Conservation (phyloP, 2,329 filamentous ascomycete genomes). For the Colletotrichum costaricense region DNA sequence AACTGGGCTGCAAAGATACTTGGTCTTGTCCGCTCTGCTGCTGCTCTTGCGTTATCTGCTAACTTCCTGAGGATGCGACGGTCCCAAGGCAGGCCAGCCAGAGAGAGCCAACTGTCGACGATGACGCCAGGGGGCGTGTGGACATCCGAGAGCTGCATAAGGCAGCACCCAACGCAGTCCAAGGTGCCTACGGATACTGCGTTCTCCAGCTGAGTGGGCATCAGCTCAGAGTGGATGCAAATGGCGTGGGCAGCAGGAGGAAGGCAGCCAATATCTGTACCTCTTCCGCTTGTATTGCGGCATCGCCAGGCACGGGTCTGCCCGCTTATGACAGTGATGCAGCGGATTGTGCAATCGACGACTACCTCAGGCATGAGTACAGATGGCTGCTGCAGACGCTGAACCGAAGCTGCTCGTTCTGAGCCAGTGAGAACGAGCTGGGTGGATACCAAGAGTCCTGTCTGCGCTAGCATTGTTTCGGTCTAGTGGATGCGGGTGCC, state of each 20-base stretch:
- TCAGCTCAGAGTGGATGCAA: slow-evolving; percentile 13
- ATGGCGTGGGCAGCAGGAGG: slow-evolving; percentile 21
- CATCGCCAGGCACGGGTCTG: slow-evolving; percentile 2
- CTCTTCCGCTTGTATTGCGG: neutral
- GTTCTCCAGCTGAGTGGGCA: neutral
- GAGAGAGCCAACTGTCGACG: slow-evolving; percentile 9
- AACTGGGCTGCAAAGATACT: slow-evolving; percentile 17
- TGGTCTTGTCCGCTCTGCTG: neutral
- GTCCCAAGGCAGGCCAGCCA: neutral
- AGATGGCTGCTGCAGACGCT: slow-evolving; percentile 10
- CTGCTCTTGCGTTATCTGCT: slow-evolving; percentile 20
- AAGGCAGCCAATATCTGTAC: neutral
- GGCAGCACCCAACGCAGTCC: neutral
- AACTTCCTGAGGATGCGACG: neutral
- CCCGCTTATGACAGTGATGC: slow-evolving; percentile 19
- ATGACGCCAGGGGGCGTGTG: slow-evolving; percentile 19
- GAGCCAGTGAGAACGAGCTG: slow-evolving; percentile 12
- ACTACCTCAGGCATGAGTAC: slow-evolving; percentile 33
- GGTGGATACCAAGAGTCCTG: neutral
- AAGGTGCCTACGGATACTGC: too few species aligned
- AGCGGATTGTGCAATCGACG: slow-evolving; percentile 27
- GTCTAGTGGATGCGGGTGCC: neutral
- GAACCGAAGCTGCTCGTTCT: neutral
- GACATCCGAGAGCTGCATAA: neutral
- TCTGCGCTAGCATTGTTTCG: neutral